Conservation (phyloP, 2,329 filamentous ascomycete species). For the Colletotrichum sp. region DNA sequence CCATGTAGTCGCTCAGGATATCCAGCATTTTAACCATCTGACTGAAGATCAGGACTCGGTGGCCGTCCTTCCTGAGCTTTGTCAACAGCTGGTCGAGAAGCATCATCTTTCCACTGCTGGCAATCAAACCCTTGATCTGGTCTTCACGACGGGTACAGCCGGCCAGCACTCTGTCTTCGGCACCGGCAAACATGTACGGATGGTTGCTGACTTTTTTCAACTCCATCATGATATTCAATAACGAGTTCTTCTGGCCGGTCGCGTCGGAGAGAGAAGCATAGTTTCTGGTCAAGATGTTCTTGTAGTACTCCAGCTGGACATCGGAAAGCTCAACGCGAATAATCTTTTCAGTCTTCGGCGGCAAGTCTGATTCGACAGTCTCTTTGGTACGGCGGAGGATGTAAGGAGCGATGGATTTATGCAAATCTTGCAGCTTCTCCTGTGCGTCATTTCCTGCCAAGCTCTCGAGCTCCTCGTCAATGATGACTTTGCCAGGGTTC, state of each 20-base stretch:
- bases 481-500: conserved; percentile 90
- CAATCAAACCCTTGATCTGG: conserved; percentile 89
- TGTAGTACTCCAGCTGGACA: conserved; percentile 97
- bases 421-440: conserved; percentile 84
- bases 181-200: conserved; percentile 95
- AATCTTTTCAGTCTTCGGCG: conserved; percentile 98
- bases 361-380: conserved; percentile 94
- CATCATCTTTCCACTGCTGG: conserved; percentile 99
- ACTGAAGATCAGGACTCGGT: conserved; percentile 97
- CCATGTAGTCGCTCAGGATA: conserved; percentile 92
- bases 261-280: conserved; percentile 94
- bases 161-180: conserved; percentile 85
- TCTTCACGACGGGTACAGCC: conserved; percentile 86
- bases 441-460: conserved; percentile 81
- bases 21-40: conserved; percentile 99
- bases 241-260: conserved; percentile 89
- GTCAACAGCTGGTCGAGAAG: conserved; percentile 92
- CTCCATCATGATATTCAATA: conserved; percentile 99
- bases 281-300: conserved; percentile 96
- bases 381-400: conserved; percentile 97
- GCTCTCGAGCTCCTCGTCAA: conserved; percentile 88
- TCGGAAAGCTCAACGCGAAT: conserved; percentile 97
- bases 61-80: conserved; percentile 91
- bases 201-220: conserved; percentile 99
- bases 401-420: conserved; percentile 86